A percentile compares a stretch with the other conserved stretches of the same genome.
Conservation (phyloP, 306 rosid species). For the Nissolia schottii region DNA sequence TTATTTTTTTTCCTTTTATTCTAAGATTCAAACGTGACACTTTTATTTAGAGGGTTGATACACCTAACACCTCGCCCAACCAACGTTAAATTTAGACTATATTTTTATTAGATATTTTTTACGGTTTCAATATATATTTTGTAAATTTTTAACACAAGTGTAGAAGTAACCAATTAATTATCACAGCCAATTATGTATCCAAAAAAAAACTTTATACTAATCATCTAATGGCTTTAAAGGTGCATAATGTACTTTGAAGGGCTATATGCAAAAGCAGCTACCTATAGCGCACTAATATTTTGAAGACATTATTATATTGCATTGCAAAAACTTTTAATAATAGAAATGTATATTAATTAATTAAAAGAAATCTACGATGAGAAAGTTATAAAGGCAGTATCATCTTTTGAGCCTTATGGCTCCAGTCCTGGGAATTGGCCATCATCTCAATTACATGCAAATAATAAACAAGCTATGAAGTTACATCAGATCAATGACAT, state of each 20-base stretch:
- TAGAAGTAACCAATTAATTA: too few relatives aligned
- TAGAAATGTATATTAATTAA: too few relatives aligned
- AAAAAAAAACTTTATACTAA: not conserved
- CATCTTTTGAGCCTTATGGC: slow-evolving; percentile 5
- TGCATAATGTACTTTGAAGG: slow-evolving; percentile 1
- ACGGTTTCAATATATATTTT: not conserved
- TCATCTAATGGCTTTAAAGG: not conserved
- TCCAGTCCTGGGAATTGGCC: not conserved
- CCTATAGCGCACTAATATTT: slow-evolving; percentile 17
- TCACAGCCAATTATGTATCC: too few relatives aligned
- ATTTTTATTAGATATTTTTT: not conserved
- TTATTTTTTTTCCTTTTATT: too few relatives aligned
- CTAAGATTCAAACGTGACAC: too few relatives aligned
- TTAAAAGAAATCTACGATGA: not conserved
- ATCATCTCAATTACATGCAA: not conserved
- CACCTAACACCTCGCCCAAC: too few relatives aligned
- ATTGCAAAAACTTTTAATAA: not conserved
- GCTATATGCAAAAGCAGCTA: not conserved
- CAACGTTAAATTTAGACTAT: too few relatives aligned
- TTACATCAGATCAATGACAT: not conserved
- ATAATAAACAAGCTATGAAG: not conserved
- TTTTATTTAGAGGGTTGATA: too few relatives aligned
- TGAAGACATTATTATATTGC: slow-evolving; percentile 9
- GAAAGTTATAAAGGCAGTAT: not conserved
- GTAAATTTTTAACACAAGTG: not conserved